Base-by-base conservation (phyloP, 805 yeast species). In the Cyberlindnera euphorbiiphila region DNA sequence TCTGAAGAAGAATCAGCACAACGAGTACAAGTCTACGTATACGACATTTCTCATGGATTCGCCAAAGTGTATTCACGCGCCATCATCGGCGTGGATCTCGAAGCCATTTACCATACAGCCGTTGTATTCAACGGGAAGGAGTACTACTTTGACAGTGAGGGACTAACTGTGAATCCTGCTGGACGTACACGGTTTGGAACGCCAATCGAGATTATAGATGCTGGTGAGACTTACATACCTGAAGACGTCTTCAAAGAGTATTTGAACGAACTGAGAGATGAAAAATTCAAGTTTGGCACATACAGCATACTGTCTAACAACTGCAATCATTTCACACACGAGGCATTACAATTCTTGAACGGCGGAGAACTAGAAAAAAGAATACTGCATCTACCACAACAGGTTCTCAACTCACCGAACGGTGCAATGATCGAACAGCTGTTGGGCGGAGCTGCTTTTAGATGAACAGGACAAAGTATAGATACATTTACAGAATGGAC, bases 71-170 rank as follows among this genome's bases (percentile, higher is more conserved):
- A 72, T 47, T 65, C 81, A 5, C 70, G 65, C 13, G 64, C 66
- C 57, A 50, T 80, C 8, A 55, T 80, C 2, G 86, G 85, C 5
- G 51, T 58, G n/a, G 50, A 55, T 7, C 53, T 76, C 8, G 84
- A 79, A 20, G 87, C 85, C 11, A 69, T 80, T 6, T 81, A 80
- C 66, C 87, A 80, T 54, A 79, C 85, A 1, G 68, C 77, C 2
- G 72, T 78, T 2, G 77, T 76, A 9, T 65, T 72, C 14, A 64
- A 68, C 46, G 71, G 66, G n/a, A 63, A 62, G 35, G 87, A 80
- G 49, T 66, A 71, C 45, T 80, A 69, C 50, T 77, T 74, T 36
- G 83, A 81, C 40, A 69, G 69, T 26, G 85, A 85, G 12, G 75
- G 81, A 30, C 62, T 66, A 24, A 64, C 62, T 24, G 46, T 60